Base-by-base conservation (phyloP, 2,329 filamentous ascomycete genomes). In the Teratosphaeria destructans region DNA sequence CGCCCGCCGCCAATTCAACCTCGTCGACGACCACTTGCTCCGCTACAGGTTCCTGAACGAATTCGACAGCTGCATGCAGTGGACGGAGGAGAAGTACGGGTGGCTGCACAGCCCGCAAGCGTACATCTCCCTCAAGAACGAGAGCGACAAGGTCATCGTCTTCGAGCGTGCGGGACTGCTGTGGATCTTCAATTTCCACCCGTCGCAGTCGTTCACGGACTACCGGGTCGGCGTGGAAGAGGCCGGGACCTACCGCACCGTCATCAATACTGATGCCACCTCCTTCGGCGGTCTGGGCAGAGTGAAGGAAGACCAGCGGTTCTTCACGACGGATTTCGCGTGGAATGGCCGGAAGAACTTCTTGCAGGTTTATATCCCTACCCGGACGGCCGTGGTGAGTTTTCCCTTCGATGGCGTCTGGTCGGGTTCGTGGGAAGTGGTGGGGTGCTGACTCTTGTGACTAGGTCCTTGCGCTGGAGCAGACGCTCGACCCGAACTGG, bases 101-200 rank as follows among this genome's bases (percentile, higher is more conserved):
- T 99, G 94, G 94, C 80, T 99, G 43, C 85, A 89, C 71, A 79
- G 88, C 0, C 78, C 86, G 0, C 93, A 97, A 75, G 94, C 92
- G 0, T 95, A 94, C 73, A 86, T 99, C 70, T 94, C 89, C 62
- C 81, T 97, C 66, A 99, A 97, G 82, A 86, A 99, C 72, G 91
- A 97, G 71, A 79, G 76, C 23, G 94, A 99, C 77, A 99, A 97
- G 78, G 86, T 97, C 52, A 85, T 99, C 64, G 92, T 96, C 3
- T 99, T 96, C 72, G 94, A 99, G 78, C 85, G 94, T 35, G 94
- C 85, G 1, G 92, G 92, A 0, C 77, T 96, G 60, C 79, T 99
- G 11, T 99, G 92, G 80, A 82, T 96, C 67, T 97, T 99, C 82
- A 99, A 99, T 77, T 96, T 97, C 81, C 86, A 97, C 72, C 85